Evolutionary conservation across 2,329 filamentous ascomycete species (phyloP), one percentile per base, ranked within the genome.

Genomic region (Cordyceps militaris): DNA sequence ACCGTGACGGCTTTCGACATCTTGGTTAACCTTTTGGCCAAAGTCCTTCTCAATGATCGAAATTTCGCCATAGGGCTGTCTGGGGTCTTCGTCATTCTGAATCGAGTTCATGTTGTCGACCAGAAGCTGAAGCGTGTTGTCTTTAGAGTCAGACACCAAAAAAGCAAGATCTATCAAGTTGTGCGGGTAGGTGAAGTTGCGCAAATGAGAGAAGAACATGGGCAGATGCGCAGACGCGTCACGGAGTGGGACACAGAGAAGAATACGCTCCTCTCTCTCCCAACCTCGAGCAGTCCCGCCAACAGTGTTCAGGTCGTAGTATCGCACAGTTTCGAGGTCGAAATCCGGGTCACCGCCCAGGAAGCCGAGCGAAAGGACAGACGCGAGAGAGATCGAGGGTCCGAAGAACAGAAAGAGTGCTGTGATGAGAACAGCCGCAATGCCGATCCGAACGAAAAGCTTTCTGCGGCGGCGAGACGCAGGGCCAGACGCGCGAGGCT

Each of bases 11-110:
- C 91, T 96, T 75, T 99, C 94, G 26, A 97, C 91, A 74, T 99
- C 93, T 73, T 99, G 94, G 62, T 96, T 90, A 60, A 99, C 94
- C 70, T 93, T 93, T 71, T 99, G 94, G 3, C 94, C 94, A 76
- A 99, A 99, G 71, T 99, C 93, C 75, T 99, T 99, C 74, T 97
- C 91, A 63, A 99, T 92, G 60, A 99, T 94, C 0, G 91, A 96
- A 59, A 99, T 94, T 75, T 99, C 94, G 60, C 94, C 94, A 69
- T 92, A 99, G 16, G 88, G 86, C 73, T 92, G 86, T 65, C 85
- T 86, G 11, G 87, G 84, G 65, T 97, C 89, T 23, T 86, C 79
- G 61, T 94, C 83, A 24, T 83, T 84, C 74, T 99, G 94, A 14
- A 97, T 80, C 42, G 85, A 83, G 64, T 90, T 83, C 55, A 99